Base-by-base conservation (phyloP, 768 basidiomycete species). In the Calocybe cyanea region DNA sequence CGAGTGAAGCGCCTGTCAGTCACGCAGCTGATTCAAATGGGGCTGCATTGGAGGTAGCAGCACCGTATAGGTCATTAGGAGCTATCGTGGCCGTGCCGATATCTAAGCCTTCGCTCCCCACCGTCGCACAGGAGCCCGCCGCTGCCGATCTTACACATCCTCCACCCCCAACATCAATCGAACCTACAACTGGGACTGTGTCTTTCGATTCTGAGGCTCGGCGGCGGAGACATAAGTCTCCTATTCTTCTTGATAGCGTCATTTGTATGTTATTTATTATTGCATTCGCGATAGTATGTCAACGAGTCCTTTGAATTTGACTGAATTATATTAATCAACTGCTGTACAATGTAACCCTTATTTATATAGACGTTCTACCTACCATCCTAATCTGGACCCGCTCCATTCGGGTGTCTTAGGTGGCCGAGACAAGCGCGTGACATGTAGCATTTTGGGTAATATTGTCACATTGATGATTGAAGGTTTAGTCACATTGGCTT, bases 211-310 rank as follows among this genome's bases (percentile, higher is more conserved):
- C 24, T 9, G 32, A 36, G 34, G 25, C 25, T 18, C 38, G 23
- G 38, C 46, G 53, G 11, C 35, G 42, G 28, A 38, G 39, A 35
- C 48, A 32, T 31, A 71, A 66, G 18, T 85, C 85, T 18, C 58
- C 87, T 28, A 33, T 50, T 19, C 63, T 87, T 18, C 68, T 91
- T 24, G 88, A 90, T 62, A 78, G 78, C 9, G 80, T 81, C 21
- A 90, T 91, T 49, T 82, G 83, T 60, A 70, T 89, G 38, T 68
- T 87, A 17, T 66, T 90, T 8, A 81, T 83, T 11, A 63, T 89
- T 46, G 73, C 83, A 38, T 76, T 84, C 56, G 81, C 78, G 25
- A 72, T 91, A 33, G 67, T 90, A 38, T 85, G 77, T 54, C 75
- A 83, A 48, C 72, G 85, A 58, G 63, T 77, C 42, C 63, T 71